phyloP scores from a whole-genome alignment of 1,284 basidiomycete species.

The Malassezia vespertilionis region DNA sequence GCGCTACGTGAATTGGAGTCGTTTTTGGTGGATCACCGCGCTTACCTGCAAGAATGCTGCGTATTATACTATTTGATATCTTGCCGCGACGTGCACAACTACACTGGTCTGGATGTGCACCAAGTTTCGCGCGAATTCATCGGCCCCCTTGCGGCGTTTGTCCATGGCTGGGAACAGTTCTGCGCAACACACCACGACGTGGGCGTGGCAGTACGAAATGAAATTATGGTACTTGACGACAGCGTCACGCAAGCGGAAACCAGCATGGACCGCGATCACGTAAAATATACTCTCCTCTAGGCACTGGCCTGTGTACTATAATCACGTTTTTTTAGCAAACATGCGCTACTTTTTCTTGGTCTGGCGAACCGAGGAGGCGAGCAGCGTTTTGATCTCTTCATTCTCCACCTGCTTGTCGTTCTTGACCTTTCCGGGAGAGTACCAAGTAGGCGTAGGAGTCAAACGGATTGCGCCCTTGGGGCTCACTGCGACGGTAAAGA shows the following conservation, averaged over 20 bases:
- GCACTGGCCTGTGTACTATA: too few relatives aligned
- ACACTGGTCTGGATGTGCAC: slow-evolving; percentile 5
- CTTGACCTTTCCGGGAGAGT: slow-evolving; percentile 78
- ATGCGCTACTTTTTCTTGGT: slow-evolving; percentile 86
- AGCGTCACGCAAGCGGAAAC: too few relatives aligned
- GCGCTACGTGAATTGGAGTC: neutral
- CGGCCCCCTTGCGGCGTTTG: neutral
- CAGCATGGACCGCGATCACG: too few relatives aligned
- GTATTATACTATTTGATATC: slow-evolving; percentile 13
- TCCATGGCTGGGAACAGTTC: neutral
- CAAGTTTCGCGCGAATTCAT: slow-evolving; percentile 3
- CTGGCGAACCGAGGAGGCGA: slow-evolving; percentile 71
- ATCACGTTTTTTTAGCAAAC: too few relatives aligned
- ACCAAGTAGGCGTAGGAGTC: slow-evolving; percentile 79
- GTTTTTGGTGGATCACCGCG: slow-evolving; percentile 2
- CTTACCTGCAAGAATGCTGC: slow-evolving; percentile 15
- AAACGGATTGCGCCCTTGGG: slow-evolving; percentile 63
- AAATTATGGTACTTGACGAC: too few relatives aligned
- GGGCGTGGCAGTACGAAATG: too few relatives aligned
- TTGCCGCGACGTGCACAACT: slow-evolving; percentile 8
- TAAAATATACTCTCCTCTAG: too few relatives aligned
- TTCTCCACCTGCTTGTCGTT: slow-evolving; percentile 53
- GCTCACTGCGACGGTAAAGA: slow-evolving; percentile 83
- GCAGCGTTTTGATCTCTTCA: slow-evolving; percentile 55
- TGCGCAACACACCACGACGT: too few relatives aligned